Base-by-base conservation (phyloP, 2,329 filamentous ascomycete genomes). In the Verticillium zaregamsianum region DNA sequence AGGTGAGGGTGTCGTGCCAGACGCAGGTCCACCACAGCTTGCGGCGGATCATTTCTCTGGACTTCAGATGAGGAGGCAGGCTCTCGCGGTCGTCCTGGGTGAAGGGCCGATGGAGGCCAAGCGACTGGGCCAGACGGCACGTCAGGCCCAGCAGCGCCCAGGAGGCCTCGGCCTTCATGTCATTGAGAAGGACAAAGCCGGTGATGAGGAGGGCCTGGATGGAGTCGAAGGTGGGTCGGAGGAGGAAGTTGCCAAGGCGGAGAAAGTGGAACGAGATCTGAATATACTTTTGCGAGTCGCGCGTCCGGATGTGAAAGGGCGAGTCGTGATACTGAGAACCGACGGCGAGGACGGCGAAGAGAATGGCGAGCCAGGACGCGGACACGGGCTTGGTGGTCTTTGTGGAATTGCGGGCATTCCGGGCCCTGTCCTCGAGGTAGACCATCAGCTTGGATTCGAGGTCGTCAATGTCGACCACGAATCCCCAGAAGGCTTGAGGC, bases 121-220 rank as follows among this genome's bases (percentile, higher is more conserved):
- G 76, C 0, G 86, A 88, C 68, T 89, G 86, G 0, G 86, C 86
- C n/a, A 89, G 77, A 31, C 86, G 81, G 64, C 86, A 88, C 0
- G 86, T 88, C 55, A 89, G 79, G 0, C 86, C 86, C 58, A 87
- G 80, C 59, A 89, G 71, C 0, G 86, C 86, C 86, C 86, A 89
- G 0, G 86, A 88, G 0, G 85, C 86, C 68, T 89, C 86, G 1
- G 86, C 86, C 68, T 89, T 89, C 86, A 89, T 89, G 63, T 89
- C 86, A 66, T 89, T 89, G 31, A 88, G 75, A 2, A 89, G 76
- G 2, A 87, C 86, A 64, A 89, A 88, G 33, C 85, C 82, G 4
- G 85, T 85, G 54, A 89, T 79, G 1, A 89, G 75, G 49, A 89
- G 74, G 1, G 86, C 86, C 69, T 89, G 86, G 31, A 89, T 86